Base-by-base conservation (phyloP, 2,329 filamentous ascomycete genomes). In the Clathrospora elynae region DNA sequence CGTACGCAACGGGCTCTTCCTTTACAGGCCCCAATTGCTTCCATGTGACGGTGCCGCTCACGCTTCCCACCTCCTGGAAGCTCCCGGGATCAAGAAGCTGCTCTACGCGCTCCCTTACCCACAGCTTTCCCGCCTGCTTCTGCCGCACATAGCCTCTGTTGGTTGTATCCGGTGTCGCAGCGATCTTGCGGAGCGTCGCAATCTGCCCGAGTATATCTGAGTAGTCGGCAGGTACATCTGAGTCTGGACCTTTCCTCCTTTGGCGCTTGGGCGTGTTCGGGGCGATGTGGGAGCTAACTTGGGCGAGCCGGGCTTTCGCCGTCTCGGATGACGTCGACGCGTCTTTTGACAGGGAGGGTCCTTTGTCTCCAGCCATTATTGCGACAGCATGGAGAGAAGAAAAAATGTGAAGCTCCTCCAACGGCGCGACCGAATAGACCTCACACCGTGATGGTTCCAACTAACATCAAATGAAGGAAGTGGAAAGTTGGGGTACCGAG, bases 61-160 rank as follows among this genome's bases (percentile, higher is more conserved):
- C 73, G 29, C 78, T 82, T 1, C 83, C 83, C 5, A 85, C 75
- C 63, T 85, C 82, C 12, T 73, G 71, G 50, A 84, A 84, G 16
- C 72, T 78, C 2, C 72, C 76, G 2, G 68, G 54, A 43, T 85
- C 82, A 8, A 85, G 71, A n/a, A 86, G 70, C 20, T 76, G 70
- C 4, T 79, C 73, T 12, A 85, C 78, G 2, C 82, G 73, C 55
- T 85, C 82, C 14, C 82, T 76, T 0, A 85, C 82, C 81, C 82
- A 85, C 12, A 85, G 73, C 62, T 86, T 86, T 2, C 83, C 83
- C 3, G 80, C 76, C 64, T 81, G 73, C 51, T 83, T 84, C 59
- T 86, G 83, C 4, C 80, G 76, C n/a, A 80, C 65, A 50, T 85
- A 85, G 16, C 82, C 82, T 48, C 77, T 71, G 41, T 78, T 78